Evolutionary conservation across 2,329 filamentous ascomycete genomes (phyloP), one percentile per base, ranked within the genome.

Genomic region (Penicillium sp.): DNA sequence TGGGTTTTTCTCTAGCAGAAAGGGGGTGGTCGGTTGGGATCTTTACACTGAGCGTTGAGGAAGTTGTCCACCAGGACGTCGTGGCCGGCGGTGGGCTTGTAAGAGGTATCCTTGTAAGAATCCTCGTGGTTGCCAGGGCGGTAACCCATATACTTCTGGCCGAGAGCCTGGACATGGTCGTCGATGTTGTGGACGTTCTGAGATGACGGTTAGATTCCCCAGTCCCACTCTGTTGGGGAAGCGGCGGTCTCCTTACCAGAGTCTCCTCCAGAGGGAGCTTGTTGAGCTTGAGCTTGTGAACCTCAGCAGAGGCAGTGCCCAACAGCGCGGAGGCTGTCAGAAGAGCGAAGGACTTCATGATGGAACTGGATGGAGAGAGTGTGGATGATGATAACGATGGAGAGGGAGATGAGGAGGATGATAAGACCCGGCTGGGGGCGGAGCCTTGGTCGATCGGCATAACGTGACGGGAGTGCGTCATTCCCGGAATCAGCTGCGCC

Each of bases 261-360:
- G 97, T 94, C 75, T 97, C 90, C 43, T 87, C 84, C 53, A 99
- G 81, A 63, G 94, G 88, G 57, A 97, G 80, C 88, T 99, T 99
- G 84, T 97, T 89, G 69, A 99, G 87, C 84, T 95, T 94, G 84
- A 97, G 88, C 83, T 91, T 95, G 85, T 97, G 91, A 62, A 96
- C 82, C 68, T 86, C 91, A 65, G 91, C 93, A 71, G 89, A 84
- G 72, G 89, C 89, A 72, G 88, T 86, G 80, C 89, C 89, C 69
- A 92, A 82, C 81, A 95, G 85, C 80, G 87, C 82, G 68, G 87
- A 86, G 78, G 86, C 85, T 72, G 90, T 87, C 73, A 91, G 81
- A 71, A 96, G 76, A 69, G 91, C 80, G 77, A 87, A 80, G 75
- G 86, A 86, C 87, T 95, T 97, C 93, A 97, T 97, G 75, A 55